Evolutionary conservation across 352 stramenopile species (phyloP).

Genomic region (Phytophthora niederhauseri): DNA sequence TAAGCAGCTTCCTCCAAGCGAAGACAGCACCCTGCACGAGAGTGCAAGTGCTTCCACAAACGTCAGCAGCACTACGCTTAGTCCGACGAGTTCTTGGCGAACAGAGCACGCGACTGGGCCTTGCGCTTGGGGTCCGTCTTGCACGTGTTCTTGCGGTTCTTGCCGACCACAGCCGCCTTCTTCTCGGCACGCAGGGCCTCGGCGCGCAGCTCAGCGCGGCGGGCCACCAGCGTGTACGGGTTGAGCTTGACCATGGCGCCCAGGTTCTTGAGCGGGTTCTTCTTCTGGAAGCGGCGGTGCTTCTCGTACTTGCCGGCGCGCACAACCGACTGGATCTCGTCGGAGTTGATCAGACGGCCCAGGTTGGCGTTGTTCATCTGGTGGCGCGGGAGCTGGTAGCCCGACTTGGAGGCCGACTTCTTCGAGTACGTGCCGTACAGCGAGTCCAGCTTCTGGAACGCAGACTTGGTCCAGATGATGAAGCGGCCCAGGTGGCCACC

Average conservation of each 20-base stretch:
- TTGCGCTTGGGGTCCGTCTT: constrained; percentile 75
- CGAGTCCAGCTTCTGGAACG: constrained; percentile 97
- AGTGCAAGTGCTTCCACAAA: background rate
- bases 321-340: constrained; percentile 98
- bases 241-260: constrained; percentile 97
- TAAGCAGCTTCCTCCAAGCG: constrained; percentile 12
- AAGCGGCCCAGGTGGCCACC: constrained; percentile 99
- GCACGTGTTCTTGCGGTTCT: constrained; percentile 90
- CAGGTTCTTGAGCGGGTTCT: constrained; percentile 97
- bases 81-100: constrained; percentile 83
- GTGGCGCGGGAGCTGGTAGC: constrained; percentile 94
- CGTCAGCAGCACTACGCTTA: constrained; percentile 40
- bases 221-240: constrained; percentile 95
- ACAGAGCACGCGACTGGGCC: constrained; percentile 77
- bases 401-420: constrained; percentile 91
- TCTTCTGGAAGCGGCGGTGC: constrained; percentile 94
- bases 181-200: constrained; percentile 90
- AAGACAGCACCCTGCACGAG: constrained; percentile 13
- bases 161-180: constrained; percentile 79
- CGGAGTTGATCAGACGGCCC: constrained; percentile 99
- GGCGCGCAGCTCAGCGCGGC: constrained; percentile 89
- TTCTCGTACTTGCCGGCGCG: constrained; percentile 94
- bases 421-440: constrained; percentile 96
- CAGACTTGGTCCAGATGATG: constrained; percentile 98
- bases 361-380: constrained; percentile 98